Conservation (phyloP, 192 early-diverging fungal species). For the Coemansia asiatica region DNA sequence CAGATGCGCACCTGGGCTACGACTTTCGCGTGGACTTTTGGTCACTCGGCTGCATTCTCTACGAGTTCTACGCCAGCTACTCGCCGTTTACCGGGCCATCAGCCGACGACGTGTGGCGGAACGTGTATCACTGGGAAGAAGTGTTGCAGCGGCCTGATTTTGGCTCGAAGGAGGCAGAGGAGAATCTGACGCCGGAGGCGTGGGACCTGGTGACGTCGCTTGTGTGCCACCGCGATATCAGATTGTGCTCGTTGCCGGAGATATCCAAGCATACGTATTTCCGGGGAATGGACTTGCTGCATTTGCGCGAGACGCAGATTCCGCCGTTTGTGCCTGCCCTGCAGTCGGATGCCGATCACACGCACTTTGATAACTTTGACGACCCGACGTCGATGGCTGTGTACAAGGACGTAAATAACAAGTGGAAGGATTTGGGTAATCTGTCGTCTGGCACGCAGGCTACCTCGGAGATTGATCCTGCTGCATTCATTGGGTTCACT, state of each 20-base stretch:
- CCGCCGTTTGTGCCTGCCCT: slow-evolving; percentile 75
- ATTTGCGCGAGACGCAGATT: slow-evolving; percentile 59
- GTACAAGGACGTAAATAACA: slow-evolving; percentile 62
- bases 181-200: slow-evolving; percentile 73
- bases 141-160: slow-evolving; percentile 77
- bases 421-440: slow-evolving; percentile 45
- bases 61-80: slow-evolving; percentile 74
- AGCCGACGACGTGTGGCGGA: slow-evolving; percentile 77
- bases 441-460: slow-evolving; percentile 34
- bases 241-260: slow-evolving; percentile 57
- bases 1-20: slow-evolving; percentile 62
- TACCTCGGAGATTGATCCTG: slow-evolving; percentile 63
- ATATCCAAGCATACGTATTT: slow-evolving; percentile 65
- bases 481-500: slow-evolving; percentile 83
- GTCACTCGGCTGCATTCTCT: slow-evolving; percentile 75
- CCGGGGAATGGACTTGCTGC: slow-evolving; percentile 62
- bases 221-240: slow-evolving; percentile 58
- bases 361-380: slow-evolving; percentile 77
- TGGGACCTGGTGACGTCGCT: slow-evolving; percentile 72
- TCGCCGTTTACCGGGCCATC: slow-evolving; percentile 72
- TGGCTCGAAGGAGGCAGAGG: slow-evolving; percentile 72
- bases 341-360: slow-evolving; percentile 69
- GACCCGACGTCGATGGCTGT: slow-evolving; percentile 61
- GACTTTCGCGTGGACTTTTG: slow-evolving; percentile 73
- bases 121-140: slow-evolving; percentile 79